Evolutionary conservation across 2,329 filamentous ascomycete species (phyloP).

Genomic region (Lachnellula cervina): DNA sequence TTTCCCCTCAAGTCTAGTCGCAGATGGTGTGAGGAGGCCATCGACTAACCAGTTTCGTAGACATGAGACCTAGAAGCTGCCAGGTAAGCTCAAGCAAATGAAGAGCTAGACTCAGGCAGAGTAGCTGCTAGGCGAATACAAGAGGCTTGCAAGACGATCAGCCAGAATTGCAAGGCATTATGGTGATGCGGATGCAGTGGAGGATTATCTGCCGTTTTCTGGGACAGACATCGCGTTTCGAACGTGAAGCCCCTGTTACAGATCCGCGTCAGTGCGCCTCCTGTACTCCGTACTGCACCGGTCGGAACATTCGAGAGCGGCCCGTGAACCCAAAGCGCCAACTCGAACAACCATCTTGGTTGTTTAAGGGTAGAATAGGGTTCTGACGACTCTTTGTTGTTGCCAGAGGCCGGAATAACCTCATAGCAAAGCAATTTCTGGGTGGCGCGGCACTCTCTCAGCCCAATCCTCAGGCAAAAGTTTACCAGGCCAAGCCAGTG

Average conservation of each 20-base stretch:
- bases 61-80: not conserved
- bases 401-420: not conserved
- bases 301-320: not conserved
- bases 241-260: not conserved
- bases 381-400: not conserved
- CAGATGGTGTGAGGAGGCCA: not conserved
- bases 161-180: constrained; percentile 1
- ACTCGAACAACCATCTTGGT: not conserved
- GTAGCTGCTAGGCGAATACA: not conserved
- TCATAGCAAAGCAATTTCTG: not conserved
- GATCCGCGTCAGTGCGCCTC: not conserved
- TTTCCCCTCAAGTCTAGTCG: not conserved
- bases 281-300: not conserved
- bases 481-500: too few species aligned
- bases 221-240: not conserved
- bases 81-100: not conserved
- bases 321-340: not conserved
- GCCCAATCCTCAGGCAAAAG: too few species aligned
- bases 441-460: too few species aligned
- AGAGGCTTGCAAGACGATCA: not conserved
- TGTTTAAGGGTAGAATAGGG: too few species aligned
- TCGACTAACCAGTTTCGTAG: not conserved
- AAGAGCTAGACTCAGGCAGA: not conserved
- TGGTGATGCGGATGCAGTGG: not conserved
- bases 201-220: constrained; percentile 2